Conservation (phyloP, 768 basidiomycete species). For the Boletus sp. region DNA sequence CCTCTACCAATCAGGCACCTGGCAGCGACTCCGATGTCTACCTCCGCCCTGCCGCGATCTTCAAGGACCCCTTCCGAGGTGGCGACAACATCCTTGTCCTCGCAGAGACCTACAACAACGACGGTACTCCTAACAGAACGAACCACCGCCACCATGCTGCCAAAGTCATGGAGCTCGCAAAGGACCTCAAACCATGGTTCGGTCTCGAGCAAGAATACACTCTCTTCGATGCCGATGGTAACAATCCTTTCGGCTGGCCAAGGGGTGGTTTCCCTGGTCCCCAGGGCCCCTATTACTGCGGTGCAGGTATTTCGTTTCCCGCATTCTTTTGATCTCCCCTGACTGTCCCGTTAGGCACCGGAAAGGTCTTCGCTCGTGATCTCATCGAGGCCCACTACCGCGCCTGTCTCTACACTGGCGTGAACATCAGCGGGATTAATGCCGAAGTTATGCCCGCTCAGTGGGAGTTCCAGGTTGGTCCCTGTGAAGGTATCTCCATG, state of each 20-base stretch:
- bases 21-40: constrained; percentile 96
- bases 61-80: constrained; percentile 99
- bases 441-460: constrained; percentile 99
- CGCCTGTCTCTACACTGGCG: constrained; percentile 88
- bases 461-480: constrained; percentile 99
- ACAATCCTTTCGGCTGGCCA: constrained; percentile 88
- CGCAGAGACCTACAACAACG: constrained; percentile 97
- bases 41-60: constrained; percentile 94
- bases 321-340: neutral
- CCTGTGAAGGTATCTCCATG: constrained; percentile 96
- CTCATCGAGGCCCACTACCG: constrained; percentile 99
- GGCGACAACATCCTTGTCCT: constrained; percentile 98
- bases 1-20: constrained; percentile 95
- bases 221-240: constrained; percentile 88
- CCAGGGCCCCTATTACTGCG: constrained; percentile 99
- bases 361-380: constrained; percentile 98
- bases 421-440: constrained; percentile 99
- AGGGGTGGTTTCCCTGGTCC: constrained; percentile 99
- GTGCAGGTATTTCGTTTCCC: constrained; percentile 63
- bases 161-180: constrained; percentile 94
- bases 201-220: constrained; percentile 99
- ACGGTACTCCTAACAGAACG: constrained; percentile 95
- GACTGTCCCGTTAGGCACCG: constrained; percentile 59
- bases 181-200: constrained; percentile 86
- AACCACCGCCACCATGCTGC: constrained; percentile 93